Conservation (phyloP, 2,329 filamentous ascomycete genomes). For the Magnaporthiopsis incrustans region DNA sequence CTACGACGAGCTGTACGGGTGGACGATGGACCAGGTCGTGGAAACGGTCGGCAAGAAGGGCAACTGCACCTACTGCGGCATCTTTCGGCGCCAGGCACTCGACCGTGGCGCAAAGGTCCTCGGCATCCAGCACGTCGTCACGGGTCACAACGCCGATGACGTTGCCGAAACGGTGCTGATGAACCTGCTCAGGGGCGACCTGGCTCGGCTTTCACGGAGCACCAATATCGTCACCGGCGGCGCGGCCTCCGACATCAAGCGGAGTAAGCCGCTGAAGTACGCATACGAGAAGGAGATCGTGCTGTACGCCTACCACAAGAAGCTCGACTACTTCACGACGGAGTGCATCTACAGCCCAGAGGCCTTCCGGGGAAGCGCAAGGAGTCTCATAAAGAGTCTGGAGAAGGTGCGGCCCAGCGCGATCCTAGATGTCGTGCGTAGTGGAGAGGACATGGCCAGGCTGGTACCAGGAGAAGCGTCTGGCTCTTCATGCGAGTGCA, state of each 20-base stretch:
- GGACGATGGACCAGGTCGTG: constrained; percentile 99
- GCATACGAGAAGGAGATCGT: constrained; percentile 99
- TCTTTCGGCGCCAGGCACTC: constrained; percentile 88
- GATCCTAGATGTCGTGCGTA: constrained; percentile 88
- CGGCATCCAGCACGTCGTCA: constrained; percentile 87
- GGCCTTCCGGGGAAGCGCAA: constrained; percentile 86
- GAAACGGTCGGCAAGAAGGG: constrained; percentile 95
- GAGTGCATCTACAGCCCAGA: constrained; percentile 98
- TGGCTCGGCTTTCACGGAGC: constrained; percentile 77
- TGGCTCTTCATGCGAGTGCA: constrained; percentile 36
- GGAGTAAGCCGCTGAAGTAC: constrained; percentile 95
- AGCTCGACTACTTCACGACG: constrained; percentile 94
- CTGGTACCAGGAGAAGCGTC: constrained; percentile 59
- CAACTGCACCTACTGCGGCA: constrained; percentile 98
- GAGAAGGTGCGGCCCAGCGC: constrained; percentile 90
- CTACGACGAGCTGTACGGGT: constrained; percentile 90
- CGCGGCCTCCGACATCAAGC: constrained; percentile 76
- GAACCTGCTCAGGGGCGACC: constrained; percentile 86
- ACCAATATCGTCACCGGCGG: constrained; percentile 83
- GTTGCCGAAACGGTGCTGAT: constrained; percentile 96
- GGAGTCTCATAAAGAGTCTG: constrained; percentile 88
- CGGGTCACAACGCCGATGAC: constrained; percentile 95
- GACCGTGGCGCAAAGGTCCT: constrained; percentile 86
- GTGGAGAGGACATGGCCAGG: constrained; percentile 91
- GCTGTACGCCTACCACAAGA: constrained; percentile 92